A percentile compares a stretch with the other conserved stretches of the same genome.
Evolutionary conservation across 306 rosid genomes (phyloP).

Genomic region (Fragaria iinumae): DNA sequence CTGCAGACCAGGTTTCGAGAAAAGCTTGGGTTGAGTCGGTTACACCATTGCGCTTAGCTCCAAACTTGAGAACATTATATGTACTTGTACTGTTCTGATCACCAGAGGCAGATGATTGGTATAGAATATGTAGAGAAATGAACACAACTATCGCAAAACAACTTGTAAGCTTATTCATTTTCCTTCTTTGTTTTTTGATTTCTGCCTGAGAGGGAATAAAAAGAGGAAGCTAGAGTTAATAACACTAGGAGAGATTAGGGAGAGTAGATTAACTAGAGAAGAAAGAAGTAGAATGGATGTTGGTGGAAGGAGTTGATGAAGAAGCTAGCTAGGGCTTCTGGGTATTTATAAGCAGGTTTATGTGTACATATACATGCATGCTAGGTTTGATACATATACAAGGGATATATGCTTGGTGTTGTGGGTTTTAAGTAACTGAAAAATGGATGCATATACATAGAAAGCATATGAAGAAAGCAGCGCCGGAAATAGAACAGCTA

Average conservation of each 20-base stretch:
- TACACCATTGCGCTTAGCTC: constrained; percentile 41
- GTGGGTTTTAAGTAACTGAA: not conserved
- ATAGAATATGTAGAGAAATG: not conserved
- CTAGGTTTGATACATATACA: not conserved
- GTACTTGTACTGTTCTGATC: not conserved
- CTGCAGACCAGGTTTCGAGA: constrained; percentile 38
- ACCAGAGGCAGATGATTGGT: not conserved
- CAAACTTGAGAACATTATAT: constrained; percentile 41
- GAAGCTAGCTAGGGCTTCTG: not conserved
- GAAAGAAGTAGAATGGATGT: not conserved
- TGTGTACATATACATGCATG: not conserved
- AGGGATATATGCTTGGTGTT: not conserved
- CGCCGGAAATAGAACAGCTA: not conserved
- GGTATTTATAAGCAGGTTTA: not conserved
- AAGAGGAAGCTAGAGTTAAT: not conserved
- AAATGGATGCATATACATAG: not conserved
- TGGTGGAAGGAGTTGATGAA: not conserved
- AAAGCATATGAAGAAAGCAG: not conserved
- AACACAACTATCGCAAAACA: not conserved
- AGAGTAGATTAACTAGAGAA: not conserved
- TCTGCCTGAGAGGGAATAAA: not conserved
- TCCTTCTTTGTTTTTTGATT: not conserved
- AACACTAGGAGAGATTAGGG: not conserved
- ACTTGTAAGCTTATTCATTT: constrained; percentile 21
- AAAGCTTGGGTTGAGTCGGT: constrained; percentile 44